phyloP scores from a whole-genome alignment of 2,329 filamentous ascomycete species.

The Lasiodiplodia citricola region DNA sequence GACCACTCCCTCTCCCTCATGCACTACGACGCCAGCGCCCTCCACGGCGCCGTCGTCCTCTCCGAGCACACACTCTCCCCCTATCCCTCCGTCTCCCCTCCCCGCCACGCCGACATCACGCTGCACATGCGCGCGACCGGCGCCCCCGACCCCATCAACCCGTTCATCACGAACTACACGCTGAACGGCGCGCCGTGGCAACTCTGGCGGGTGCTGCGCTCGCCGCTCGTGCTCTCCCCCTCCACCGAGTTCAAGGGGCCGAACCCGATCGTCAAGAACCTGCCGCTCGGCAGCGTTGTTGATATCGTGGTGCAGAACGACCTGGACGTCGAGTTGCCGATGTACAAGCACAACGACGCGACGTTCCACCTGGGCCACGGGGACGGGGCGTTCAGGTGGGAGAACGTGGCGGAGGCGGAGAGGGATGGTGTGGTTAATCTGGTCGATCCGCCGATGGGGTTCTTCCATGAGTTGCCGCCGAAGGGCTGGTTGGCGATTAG shows the following conservation, averaged over 20 bases:
- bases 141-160: constrained; percentile 31
- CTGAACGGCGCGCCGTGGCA: constrained; percentile 32
- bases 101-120: constrained; percentile 27
- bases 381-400: constrained; percentile 5
- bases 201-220: constrained; percentile 29
- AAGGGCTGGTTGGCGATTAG: constrained; percentile 30
- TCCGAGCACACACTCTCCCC: background rate
- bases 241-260: constrained; percentile 27
- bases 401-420: background rate
- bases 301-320: constrained; percentile 31
- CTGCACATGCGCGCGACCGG: constrained; percentile 30
- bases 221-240: constrained; percentile 27
- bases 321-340: constrained; percentile 25
- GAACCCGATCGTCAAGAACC: constrained; percentile 27
- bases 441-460: constrained; percentile 28
- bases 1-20: background rate
- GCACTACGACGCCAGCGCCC: background rate
- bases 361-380: constrained; percentile 28
- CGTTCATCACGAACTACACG: constrained; percentile 31
- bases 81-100: constrained; percentile 24
- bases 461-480: constrained; percentile 30
- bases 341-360: constrained; percentile 33
- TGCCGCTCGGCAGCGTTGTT: constrained; percentile 30
- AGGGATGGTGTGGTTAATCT: constrained; percentile 24
- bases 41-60: background rate